These are phyloP conservation scores for Aurantiochytrium sp. DNA, from an alignment of 108 stramenopile species.

Conservation along the genomic window DNA sequence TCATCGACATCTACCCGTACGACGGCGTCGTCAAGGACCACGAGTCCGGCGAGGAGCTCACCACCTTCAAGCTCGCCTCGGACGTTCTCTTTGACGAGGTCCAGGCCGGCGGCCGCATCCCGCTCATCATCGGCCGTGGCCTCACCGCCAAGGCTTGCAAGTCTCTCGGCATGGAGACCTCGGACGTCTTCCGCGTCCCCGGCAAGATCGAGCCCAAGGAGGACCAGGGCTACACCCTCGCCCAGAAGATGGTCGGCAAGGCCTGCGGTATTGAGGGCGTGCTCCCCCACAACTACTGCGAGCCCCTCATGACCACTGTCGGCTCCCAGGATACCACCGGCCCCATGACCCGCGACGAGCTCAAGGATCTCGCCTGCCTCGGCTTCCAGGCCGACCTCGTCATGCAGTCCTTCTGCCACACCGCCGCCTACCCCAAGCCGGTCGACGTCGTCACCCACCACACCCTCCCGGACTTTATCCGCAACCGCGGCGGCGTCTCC, in stretches of 20 bases:
- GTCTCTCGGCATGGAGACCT: constrained; percentile 67
- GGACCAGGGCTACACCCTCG: constrained; percentile 79
- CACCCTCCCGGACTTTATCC: constrained; percentile 91
- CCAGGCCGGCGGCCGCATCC: constrained; percentile 88
- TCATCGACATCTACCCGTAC: constrained; percentile 82
- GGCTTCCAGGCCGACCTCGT: constrained; percentile 89
- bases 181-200: constrained; percentile 68
- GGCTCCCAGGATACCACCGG: constrained; percentile 93
- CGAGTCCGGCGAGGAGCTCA: constrained; percentile 74
- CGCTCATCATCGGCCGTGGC: constrained; percentile 86
- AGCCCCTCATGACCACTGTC: constrained; percentile 91
- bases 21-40: constrained; percentile 71
- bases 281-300: constrained; percentile 66
- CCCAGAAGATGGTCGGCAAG: constrained; percentile 90
- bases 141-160: constrained; percentile 80
- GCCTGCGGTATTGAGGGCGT: constrained; percentile 83
- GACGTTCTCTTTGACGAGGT: constrained; percentile 86
- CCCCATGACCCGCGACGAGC: constrained; percentile 92
- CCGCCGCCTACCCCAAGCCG: constrained; percentile 93
- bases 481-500: constrained; percentile 86
- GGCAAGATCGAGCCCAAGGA: constrained; percentile 46
- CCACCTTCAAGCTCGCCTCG: constrained; percentile 79
- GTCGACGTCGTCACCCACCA: constrained; percentile 93
- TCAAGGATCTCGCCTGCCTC: constrained; percentile 81
- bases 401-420: constrained; percentile 95